These are phyloP conservation scores for Lizonia empirigonia DNA, from an alignment of 2,329 filamentous ascomycete species.

Conservation along the genomic window DNA sequence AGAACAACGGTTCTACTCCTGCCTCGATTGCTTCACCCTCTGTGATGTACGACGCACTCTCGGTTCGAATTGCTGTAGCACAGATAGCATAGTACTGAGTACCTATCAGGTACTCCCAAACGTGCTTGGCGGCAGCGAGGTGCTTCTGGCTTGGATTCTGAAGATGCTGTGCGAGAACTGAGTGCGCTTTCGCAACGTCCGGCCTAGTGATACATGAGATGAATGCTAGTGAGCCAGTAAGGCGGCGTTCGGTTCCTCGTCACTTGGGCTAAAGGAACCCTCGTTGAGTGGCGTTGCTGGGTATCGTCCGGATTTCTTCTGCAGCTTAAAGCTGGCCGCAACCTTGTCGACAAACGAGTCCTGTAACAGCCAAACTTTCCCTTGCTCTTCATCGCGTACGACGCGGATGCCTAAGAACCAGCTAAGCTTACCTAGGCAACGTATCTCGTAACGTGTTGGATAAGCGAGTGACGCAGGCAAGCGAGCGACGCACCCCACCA, in stretches of 20 bases:
- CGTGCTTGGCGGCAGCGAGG: not conserved
- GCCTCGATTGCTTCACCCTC: not conserved
- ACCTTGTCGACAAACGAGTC: not conserved
- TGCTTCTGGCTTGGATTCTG: not conserved
- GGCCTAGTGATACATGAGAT: conserved; percentile 10
- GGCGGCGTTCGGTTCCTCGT: not conserved
- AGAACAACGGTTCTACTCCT: conserved; percentile 14
- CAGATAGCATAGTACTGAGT: not conserved
- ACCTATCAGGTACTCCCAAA: not conserved
- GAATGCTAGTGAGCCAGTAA: conserved; percentile 22
- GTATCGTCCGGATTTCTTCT: not conserved
- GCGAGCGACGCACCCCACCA: no score
- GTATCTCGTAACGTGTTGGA: no score
- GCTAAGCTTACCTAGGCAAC: no score
- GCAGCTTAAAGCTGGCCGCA: conserved; percentile 2
- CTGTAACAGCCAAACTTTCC: no score
- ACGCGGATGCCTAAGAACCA: no score
- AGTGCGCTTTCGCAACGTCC: conserved; percentile 17
- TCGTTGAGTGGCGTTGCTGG: not conserved
- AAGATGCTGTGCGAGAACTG: conserved; percentile 11
- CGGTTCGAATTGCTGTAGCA: not conserved
- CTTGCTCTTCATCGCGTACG: no score
- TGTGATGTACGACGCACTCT: not conserved
- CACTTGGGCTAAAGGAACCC: not conserved
- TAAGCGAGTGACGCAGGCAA: no score